Evolutionary conservation across 2,329 filamentous ascomycete species (phyloP).

Genomic region (Bertia moriformis): DNA sequence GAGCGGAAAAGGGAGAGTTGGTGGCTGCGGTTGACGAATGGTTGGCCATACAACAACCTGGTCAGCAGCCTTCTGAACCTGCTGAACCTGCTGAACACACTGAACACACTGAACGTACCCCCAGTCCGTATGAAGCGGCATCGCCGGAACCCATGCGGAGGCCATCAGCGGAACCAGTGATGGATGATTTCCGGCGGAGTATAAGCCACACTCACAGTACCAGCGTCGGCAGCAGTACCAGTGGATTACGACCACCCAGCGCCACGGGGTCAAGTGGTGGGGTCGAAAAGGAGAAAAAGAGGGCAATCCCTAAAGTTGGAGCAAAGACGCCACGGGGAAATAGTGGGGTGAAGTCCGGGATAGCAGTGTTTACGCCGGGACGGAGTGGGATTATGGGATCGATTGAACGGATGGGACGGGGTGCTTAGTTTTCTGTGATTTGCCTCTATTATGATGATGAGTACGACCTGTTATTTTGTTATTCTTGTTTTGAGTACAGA

Average conservation of each 20-base stretch:
- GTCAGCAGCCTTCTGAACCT: slow-evolving; percentile 2
- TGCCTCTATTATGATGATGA: not conserved
- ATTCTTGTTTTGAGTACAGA: not conserved
- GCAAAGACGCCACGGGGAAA: not conserved
- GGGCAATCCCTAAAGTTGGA: slow-evolving; percentile 1
- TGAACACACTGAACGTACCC: too few species aligned
- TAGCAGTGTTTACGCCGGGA: not conserved
- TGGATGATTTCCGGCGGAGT: slow-evolving; percentile 9
- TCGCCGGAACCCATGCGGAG: not conserved
- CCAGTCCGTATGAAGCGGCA: not conserved
- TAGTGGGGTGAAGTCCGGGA: not conserved
- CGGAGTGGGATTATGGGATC: not conserved
- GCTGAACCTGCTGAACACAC: too few species aligned
- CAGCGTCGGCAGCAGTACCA: slow-evolving; percentile 7
- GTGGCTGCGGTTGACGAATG: slow-evolving; percentile 40
- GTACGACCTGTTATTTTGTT: not conserved
- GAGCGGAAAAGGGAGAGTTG: slow-evolving; percentile 38
- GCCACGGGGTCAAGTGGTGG: too few species aligned
- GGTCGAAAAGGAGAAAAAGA: not conserved
- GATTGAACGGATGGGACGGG: not conserved
- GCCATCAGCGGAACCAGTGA: slow-evolving; percentile 4
- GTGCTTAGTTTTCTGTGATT: not conserved
- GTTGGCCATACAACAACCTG: slow-evolving; percentile 26
- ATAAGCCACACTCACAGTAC: too few species aligned
- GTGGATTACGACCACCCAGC: slow-evolving; percentile 4